Evolutionary conservation across 768 basidiomycete genomes (phyloP), one percentile per base, ranked within the genome.

Genomic region (Lyophyllum shimeji): DNA sequence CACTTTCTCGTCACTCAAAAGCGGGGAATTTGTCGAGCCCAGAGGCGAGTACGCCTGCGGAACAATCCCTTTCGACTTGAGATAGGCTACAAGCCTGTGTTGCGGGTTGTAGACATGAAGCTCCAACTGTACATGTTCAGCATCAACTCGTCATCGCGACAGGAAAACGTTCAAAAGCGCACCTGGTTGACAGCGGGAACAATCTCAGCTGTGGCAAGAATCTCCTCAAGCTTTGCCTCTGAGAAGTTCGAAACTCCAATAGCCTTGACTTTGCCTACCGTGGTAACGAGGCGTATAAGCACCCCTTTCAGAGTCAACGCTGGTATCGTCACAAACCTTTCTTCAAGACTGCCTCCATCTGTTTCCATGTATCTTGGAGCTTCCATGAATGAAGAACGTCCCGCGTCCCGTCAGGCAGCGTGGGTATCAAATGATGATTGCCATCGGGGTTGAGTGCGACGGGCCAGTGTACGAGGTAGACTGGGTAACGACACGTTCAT

Each of bases 221-320:
- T 81, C 60, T 86, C 80, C 65, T 90, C 83, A 18, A 95, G 75
- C 66, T 85, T 82, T 55, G 68, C 71, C 67, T 86, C 74, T 27
- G 85, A 87, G 68, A 84, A 87, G 76, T 93, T 93, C 60, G 88
- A 90, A 29, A 86, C 84, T 27, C 91, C 91, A 62, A 90, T 89
- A 21, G 76, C 71, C 58, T 72, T 76, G 59, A 85, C 84, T 70
- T 87, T 89, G 62, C 86, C 85, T 86, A 53, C 50, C 53, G n/a
- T 53, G 46, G 34, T 46, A 37, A 1, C n/a, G 31, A 50, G 61
- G 48, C 25, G 58, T 29, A 50, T 21, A 50, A 12, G n/a, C 23
- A 31, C 9, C 42, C 34, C 42, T 46, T 52, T 13, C 7, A 31
- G 3, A 3, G 15, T 40, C 46, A 46, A 13, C 48, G 29, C 20